Base-by-base conservation (phyloP, 768 basidiomycete species). In the Leucocoprinus birnbaumii region DNA sequence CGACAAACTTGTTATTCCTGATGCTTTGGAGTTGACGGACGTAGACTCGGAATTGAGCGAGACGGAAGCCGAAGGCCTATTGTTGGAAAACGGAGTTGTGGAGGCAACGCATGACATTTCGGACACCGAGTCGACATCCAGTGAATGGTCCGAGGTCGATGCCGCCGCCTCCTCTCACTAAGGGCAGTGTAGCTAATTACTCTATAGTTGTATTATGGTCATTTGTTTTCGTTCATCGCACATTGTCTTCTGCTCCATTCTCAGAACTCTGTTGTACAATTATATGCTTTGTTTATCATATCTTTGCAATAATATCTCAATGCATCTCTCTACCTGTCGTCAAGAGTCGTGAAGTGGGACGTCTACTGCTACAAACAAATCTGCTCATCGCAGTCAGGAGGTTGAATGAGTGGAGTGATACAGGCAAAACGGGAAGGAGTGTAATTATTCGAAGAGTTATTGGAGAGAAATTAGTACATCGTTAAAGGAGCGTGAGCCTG, bases 131-230 rank as follows among this genome's bases (percentile, higher is more conserved):
- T 55, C 54, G 6, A 49, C 19, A 16, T 22, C 27, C 8, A 49
- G 54, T 24, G 54, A 49, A 19, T 55, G 54, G 54, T 55, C 47
- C 9, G 54, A 48, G 26, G 47, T 55, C 16, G 47, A 43, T 16
- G 38, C 10, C 41, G n/a, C 25, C 10, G 38, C 10, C 41, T 10
- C 25, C 14, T 4, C 42, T 57, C 25, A 45, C 19, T 48, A 26
- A 16, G n/a, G n/a, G n/a, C n/a, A n/a, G n/a, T 3, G 5, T 45
- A 7, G 16, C 13, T 31, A 25, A 5, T 46, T 11, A 26, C 19
- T n/a, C 27, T n/a, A 5, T 8, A 16, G 13, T 13, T 46, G 13
- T 25, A 22, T 14, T n/a, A 13, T 25, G n/a, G 13, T 26, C 6
- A 9, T 8, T 21, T 13, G 8, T 31, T 16, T 25, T 24, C 22